Base-by-base conservation (phyloP, 495 filamentous ascomycete species). In the Xylaria telfairii region DNA sequence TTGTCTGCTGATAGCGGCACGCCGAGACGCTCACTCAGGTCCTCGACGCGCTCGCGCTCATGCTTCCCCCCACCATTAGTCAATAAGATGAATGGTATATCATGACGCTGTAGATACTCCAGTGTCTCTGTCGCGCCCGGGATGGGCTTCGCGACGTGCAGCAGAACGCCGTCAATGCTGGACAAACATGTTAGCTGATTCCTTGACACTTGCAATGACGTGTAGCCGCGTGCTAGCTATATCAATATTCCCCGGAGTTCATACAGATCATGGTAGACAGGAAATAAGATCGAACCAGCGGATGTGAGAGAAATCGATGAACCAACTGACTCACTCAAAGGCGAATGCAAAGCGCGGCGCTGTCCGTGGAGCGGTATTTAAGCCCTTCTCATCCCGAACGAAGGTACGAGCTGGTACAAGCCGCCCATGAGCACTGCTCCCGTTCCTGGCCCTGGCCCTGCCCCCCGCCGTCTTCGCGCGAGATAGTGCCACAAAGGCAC, bases 91-190 rank as follows among this genome's bases (percentile, higher is more conserved):
- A 92, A 96, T 13, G 92, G 92, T 60, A 97, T 92, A 8, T 85
- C 82, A 61, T 92, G 84, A 28, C 86, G 74, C 72, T 95, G 88
- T 28, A 98, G 89, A 71, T 88, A 88, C 15, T 78, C 73, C n/a
- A 99, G 86, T 17, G 94, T 85, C 69, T 91, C 83, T n/a, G 88
- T 83, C 0, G 96, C 96, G 41, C 90, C 89, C n/a, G 94, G 91
- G 42, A 97, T 89, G 10, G 94, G 90, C 65, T 87, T 88, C 0
- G 91, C 89, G 72, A 91, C 90, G 77, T 94, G 93, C n/a, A 97
- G 86, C 24, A 99, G 91, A 32, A 99, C 96, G 70, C 96, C 96
- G 78, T 99, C 96, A 76, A 98, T 97, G 79, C 94, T 97, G 64
- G 21, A 54, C 15, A 28, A 32, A 69, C 67, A 64, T 49, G 56